Conservation (phyloP, 2,329 filamentous ascomycete genomes). For the Tolypocladium ophioglossoides region DNA sequence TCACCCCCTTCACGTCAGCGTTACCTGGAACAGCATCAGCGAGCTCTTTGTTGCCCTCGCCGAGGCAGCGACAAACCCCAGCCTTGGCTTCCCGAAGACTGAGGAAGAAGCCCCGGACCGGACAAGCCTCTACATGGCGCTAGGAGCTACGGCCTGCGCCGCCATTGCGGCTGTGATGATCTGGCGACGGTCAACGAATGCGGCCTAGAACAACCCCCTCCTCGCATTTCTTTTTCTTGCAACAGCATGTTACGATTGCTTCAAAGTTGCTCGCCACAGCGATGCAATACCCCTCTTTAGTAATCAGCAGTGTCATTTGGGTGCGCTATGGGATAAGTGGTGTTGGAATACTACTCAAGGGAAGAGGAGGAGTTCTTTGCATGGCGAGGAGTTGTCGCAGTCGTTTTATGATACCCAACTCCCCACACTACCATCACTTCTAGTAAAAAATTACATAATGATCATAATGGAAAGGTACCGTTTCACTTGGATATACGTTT, state of each 20-base stretch:
- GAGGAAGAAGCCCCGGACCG: slow-evolving; percentile 79
- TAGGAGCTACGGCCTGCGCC: slow-evolving; percentile 61
- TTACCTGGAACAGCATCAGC: slow-evolving; percentile 86
- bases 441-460: not conserved
- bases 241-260: not conserved
- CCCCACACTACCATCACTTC: slow-evolving; percentile 1
- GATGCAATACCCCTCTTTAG: slow-evolving; percentile 1
- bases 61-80: slow-evolving; percentile 84
- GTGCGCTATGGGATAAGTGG: not conserved
- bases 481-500: not conserved
- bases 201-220: slow-evolving; percentile 15
- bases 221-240: not conserved
- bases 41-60: slow-evolving; percentile 89
- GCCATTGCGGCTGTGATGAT: slow-evolving; percentile 55
- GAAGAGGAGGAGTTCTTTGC: slow-evolving; percentile 2
- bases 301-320: not conserved
- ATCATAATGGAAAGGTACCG: not conserved
- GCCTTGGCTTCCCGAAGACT: slow-evolving; percentile 76
- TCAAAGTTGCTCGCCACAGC: not conserved
- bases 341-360: not conserved
- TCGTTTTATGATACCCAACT: slow-evolving; percentile 22
- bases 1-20: slow-evolving; percentile 85
- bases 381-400: slow-evolving; percentile 12
- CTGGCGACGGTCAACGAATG: slow-evolving; percentile 47
- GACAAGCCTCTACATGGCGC: slow-evolving; percentile 74